Percentiles rank a stretch among this genome's conserved stretches.
phyloP scores from a whole-genome alignment of 2,329 filamentous ascomycete genomes.

The Dactylellina drechsleri region DNA sequence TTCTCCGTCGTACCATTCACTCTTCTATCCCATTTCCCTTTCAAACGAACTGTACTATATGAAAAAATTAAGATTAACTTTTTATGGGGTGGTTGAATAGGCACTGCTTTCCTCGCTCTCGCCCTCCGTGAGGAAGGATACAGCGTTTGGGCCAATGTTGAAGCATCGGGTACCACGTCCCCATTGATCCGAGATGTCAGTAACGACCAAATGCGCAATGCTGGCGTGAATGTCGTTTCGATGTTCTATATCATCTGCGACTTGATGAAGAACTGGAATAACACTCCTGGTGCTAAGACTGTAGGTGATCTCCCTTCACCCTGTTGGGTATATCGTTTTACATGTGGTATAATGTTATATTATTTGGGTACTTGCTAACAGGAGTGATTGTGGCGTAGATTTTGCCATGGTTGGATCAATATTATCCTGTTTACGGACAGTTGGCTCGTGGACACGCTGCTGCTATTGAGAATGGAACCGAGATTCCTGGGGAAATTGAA shows the following conservation, averaged over 20 bases:
- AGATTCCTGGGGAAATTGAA: slow-evolving; percentile 68
- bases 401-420: slow-evolving; percentile 60
- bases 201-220: slow-evolving; percentile 73
- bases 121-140: slow-evolving; percentile 77
- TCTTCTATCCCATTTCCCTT: not conserved
- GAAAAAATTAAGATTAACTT: not conserved
- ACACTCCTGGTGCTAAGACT: slow-evolving; percentile 62
- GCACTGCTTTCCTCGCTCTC: slow-evolving; percentile 77
- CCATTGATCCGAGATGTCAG: slow-evolving; percentile 71
- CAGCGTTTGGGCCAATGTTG: slow-evolving; percentile 77
- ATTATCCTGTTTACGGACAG: slow-evolving; percentile 73
- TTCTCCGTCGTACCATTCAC: not conserved
- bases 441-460: slow-evolving; percentile 71
- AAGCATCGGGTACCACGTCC: slow-evolving; percentile 75
- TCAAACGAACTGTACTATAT: not conserved
- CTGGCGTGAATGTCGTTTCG: slow-evolving; percentile 73
- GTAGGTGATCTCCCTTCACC: slow-evolving; percentile 18
- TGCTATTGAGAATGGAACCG: slow-evolving; percentile 70
- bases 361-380: not conserved
- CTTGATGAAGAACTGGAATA: slow-evolving; percentile 77
- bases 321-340: not conserved
- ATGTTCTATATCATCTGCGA: slow-evolving; percentile 74
- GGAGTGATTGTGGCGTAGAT: slow-evolving; percentile 21
- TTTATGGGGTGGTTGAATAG: slow-evolving; percentile 58
- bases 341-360: not conserved